Conservation (phyloP, 2,329 filamentous ascomycete genomes). For the Epichloe uncinata region DNA sequence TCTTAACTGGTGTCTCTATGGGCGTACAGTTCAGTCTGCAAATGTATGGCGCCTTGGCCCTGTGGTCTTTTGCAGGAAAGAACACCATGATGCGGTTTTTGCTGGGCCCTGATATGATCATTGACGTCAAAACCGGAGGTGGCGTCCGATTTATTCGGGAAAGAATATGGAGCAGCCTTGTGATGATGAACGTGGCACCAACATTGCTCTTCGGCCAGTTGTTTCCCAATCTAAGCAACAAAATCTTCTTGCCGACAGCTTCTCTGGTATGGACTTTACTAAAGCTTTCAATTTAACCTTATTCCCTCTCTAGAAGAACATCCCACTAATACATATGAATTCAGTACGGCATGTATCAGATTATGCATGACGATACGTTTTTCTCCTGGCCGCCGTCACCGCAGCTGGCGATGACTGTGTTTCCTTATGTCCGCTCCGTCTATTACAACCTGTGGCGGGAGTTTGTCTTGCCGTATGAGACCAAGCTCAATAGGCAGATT, state of each 20-base stretch:
- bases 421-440: conserved; percentile 31
- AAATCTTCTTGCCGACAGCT: conserved; percentile 28
- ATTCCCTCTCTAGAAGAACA: too few relatives aligned
- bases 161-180: conserved; percentile 19
- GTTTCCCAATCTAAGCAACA: conserved; percentile 28
- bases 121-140: conserved; percentile 13
- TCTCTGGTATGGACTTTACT: conserved; percentile 22
- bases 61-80: conserved; percentile 39
- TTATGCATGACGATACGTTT: conserved; percentile 30
- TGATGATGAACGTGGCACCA: conserved; percentile 33
- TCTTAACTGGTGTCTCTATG: conserved; percentile 43
- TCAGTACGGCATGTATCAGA: conserved; percentile 35
- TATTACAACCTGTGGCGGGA: conserved; percentile 35
- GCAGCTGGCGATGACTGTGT: conserved; percentile 33
- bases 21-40: conserved; percentile 38
- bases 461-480: conserved; percentile 33
- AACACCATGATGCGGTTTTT: conserved; percentile 30
- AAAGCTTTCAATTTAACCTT: too few relatives aligned
- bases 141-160: conserved; percentile 15
- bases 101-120: conserved; percentile 18
- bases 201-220: conserved; percentile 30
- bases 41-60: conserved; percentile 37
- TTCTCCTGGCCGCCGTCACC: conserved; percentile 41
- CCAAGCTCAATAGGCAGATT: conserved; percentile 33
- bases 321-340: too few relatives aligned